phyloP scores from a whole-genome alignment of 1,284 basidiomycete species.

The Rhodofomes roseus region DNA sequence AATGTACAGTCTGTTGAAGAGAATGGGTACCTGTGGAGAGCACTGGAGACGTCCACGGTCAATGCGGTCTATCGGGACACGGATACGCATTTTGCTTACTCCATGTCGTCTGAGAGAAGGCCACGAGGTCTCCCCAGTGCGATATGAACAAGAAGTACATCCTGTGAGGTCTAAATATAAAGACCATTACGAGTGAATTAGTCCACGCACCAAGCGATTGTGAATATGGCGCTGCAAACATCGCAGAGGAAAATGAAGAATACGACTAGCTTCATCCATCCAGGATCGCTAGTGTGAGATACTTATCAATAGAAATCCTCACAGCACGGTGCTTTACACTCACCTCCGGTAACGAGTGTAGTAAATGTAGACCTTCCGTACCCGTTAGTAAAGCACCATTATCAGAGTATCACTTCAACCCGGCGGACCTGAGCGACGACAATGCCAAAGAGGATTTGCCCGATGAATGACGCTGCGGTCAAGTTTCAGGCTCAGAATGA shows the following conservation, averaged over 20 bases:
- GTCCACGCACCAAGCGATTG: neutral
- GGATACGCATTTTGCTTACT: neutral
- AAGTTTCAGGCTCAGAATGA: neutral
- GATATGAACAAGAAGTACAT: conserved; percentile 2
- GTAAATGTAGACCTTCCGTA: conserved; percentile 3
- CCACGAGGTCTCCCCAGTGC: conserved; percentile 2
- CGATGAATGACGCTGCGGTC: neutral
- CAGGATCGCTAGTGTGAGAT: neutral
- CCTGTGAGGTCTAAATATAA: neutral
- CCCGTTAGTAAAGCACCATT: neutral
- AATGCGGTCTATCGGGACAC: neutral
- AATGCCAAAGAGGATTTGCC: neutral
- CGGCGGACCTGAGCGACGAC: conserved; percentile 2
- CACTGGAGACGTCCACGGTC: neutral
- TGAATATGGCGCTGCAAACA: neutral
- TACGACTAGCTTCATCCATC: conserved; percentile 1
- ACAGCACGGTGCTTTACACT: too few relatives aligned
- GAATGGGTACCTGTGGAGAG: conserved; percentile 3
- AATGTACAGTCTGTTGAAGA: too few relatives aligned
- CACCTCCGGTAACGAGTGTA: neutral
- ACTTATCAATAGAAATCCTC: neutral
- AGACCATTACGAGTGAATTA: neutral
- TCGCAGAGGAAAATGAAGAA: neutral
- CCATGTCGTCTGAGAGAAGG: conserved; percentile 1
- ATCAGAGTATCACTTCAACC: neutral